phyloP scores from a whole-genome alignment of 2,329 filamentous ascomycete genomes.

The Dendryphion nanum region DNA sequence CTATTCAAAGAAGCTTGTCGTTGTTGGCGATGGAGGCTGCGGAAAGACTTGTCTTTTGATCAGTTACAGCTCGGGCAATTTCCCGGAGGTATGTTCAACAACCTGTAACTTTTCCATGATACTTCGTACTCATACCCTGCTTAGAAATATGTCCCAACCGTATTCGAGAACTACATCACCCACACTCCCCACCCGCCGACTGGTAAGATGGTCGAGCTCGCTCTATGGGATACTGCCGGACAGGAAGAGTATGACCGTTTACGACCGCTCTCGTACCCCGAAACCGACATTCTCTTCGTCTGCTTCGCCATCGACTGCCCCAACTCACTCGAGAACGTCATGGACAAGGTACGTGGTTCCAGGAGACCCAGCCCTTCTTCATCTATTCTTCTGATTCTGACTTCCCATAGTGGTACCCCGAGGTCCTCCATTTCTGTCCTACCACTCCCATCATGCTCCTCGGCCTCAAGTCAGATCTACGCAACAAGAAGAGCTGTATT shows the following conservation, averaged over 20 bases:
- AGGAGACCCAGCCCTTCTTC: not conserved
- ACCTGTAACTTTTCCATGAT: not conserved
- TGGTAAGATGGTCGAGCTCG: slow-evolving; percentile 93
- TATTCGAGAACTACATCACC: slow-evolving; percentile 99
- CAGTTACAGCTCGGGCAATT: slow-evolving; percentile 98
- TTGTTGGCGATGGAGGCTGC: slow-evolving; percentile 96
- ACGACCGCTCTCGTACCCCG: slow-evolving; percentile 92
- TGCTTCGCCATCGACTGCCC: slow-evolving; percentile 99
- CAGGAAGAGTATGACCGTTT: slow-evolving; percentile 98
- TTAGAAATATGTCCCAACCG: slow-evolving; percentile 98
- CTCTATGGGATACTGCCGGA: slow-evolving; percentile 96
- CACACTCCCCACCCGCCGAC: slow-evolving; percentile 84
- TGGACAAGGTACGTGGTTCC: slow-evolving; percentile 78
- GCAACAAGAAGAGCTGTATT: slow-evolving; percentile 93
- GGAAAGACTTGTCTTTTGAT: slow-evolving; percentile 98
- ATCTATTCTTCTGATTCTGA: slow-evolving; percentile 11
- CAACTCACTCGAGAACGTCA: slow-evolving; percentile 95
- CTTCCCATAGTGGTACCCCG: slow-evolving; percentile 85
- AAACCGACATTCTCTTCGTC: slow-evolving; percentile 96
- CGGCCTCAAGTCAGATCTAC: slow-evolving; percentile 94
- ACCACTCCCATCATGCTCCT: slow-evolving; percentile 95
- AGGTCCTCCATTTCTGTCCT: slow-evolving; percentile 98
- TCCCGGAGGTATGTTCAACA: slow-evolving; percentile 80
- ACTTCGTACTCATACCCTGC: not conserved
- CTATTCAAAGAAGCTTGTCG: slow-evolving; percentile 99